Evolutionary conservation across 352 stramenopile genomes (phyloP).

Genomic region (Phytophthora crassamura): DNA sequence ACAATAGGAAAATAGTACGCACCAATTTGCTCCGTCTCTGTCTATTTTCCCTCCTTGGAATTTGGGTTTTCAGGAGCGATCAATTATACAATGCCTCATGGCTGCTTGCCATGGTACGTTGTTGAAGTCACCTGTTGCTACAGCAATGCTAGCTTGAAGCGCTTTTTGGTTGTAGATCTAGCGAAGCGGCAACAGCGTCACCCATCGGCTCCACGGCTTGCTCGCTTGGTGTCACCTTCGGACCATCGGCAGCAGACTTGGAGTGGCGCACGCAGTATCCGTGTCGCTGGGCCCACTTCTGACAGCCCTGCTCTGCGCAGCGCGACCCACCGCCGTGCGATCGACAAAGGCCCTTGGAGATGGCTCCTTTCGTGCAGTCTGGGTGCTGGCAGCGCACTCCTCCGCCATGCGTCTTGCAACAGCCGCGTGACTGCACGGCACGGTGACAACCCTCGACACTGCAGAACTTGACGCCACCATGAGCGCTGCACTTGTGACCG

Average conservation of each 20-base stretch:
- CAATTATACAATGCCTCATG: conserved; percentile 10
- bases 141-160: conserved; percentile 16
- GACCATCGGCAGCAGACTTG: conserved; percentile 35
- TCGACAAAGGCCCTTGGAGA: conserved; percentile 87
- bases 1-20: no score
- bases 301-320: conserved; percentile 68
- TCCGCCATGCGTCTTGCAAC: conserved; percentile 88
- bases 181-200: conserved; percentile 1
- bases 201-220: conserved; percentile 1
- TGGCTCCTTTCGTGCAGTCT: conserved; percentile 84
- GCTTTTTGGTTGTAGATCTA: conserved; percentile 7
- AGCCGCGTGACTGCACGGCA: conserved; percentile 83
- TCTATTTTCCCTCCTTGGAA: no score
- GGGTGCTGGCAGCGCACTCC: conserved; percentile 82
- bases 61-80: no score
- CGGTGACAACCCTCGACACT: conserved; percentile 71
- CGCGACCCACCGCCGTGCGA: conserved; percentile 82
- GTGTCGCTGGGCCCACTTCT: conserved; percentile 80
- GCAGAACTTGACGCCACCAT: conserved; percentile 83
- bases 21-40: no score
- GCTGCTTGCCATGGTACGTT: conserved; percentile 3
- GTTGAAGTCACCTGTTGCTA: neutral
- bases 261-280: conserved; percentile 82
- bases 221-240: conserved; percentile 18
- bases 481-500: conserved; percentile 81